phyloP scores from a whole-genome alignment of 495 filamentous ascomycete species.

The Parathielavia appendiculata region DNA sequence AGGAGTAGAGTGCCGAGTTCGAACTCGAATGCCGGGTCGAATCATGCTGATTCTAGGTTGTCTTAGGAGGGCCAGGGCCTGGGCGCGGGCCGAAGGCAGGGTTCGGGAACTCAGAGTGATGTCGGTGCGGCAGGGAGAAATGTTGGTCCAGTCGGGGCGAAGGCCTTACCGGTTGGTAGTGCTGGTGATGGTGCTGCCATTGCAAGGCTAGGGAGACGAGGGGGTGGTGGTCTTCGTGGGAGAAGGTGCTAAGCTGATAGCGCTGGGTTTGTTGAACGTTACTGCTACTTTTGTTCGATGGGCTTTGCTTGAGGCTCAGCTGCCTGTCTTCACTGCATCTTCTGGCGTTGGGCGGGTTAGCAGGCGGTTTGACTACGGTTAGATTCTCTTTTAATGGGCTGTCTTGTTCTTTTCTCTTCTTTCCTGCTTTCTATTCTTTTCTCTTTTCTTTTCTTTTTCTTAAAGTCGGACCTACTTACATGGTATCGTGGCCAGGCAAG shows the following conservation, averaged over 20 bases:
- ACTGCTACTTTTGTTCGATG: background rate
- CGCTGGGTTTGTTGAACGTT: background rate
- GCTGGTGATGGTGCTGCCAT: background rate
- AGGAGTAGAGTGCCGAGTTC: conserved; percentile 27
- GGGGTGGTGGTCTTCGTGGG: background rate
- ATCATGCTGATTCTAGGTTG: conserved; percentile 25
- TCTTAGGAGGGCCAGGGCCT: conserved; percentile 22
- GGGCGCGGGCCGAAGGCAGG: background rate
- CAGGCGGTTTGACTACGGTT: background rate
- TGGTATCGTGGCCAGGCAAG: background rate
- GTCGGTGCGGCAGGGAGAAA: background rate
- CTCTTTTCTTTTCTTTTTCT: background rate
- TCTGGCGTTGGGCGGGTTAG: background rate
- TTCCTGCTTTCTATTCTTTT: too few species aligned
- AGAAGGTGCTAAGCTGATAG: background rate
- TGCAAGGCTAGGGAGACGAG: background rate
- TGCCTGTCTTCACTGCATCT: background rate
- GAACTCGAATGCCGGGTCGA: background rate
- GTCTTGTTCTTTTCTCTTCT: background rate
- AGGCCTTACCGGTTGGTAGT: background rate
- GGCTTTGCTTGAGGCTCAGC: too few species aligned
- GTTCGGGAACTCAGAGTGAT: background rate
- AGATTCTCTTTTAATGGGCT: background rate
- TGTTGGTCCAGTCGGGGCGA: background rate
- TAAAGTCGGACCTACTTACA: background rate